Evolutionary conservation across 306 rosid species (phyloP).

Genomic region (Casuarina equisetifolia): DNA sequence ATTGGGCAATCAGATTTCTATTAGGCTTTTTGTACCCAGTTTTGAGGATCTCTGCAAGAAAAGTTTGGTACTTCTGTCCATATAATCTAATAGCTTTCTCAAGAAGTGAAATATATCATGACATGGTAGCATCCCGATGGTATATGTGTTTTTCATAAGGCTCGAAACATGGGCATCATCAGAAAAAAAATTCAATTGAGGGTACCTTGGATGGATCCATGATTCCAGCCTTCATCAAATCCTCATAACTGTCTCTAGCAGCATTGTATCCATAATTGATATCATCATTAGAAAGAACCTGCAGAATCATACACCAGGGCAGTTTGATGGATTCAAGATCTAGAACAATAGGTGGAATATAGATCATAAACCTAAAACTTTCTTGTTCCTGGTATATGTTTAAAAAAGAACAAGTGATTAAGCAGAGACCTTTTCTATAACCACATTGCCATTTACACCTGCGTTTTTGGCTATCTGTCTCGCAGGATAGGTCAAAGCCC

Average conservation of each 20-base stretch:
- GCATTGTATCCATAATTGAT: conserved; percentile 77
- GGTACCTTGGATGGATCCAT: conserved; percentile 89
- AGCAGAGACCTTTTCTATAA: conserved; percentile 68
- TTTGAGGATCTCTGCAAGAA: background rate
- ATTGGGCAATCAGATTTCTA: background rate
- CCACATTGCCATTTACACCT: conserved; percentile 81
- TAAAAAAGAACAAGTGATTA: conserved; percentile 32
- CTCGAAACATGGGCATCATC: background rate
- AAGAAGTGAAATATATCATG: background rate
- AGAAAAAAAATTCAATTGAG: conserved; percentile 11
- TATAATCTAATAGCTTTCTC: background rate
- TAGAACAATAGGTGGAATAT: conserved; percentile 10
- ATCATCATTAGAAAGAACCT: conserved; percentile 61
- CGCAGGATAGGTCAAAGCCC: conserved; percentile 78
- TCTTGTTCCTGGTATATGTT: conserved; percentile 9
- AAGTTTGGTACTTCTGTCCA: background rate
- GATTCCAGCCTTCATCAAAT: conserved; percentile 80
- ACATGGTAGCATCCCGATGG: background rate
- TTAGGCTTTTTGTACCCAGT: background rate
- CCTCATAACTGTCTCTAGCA: conserved; percentile 74
- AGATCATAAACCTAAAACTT: conserved; percentile 9
- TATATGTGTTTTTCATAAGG: background rate
- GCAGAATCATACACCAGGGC: conserved; percentile 23
- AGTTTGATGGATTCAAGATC: conserved; percentile 27
- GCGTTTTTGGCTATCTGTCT: conserved; percentile 91